Evolutionary conservation across 2,329 filamentous ascomycete species (phyloP).

Genomic region (Talaromyces rugulosus): DNA sequence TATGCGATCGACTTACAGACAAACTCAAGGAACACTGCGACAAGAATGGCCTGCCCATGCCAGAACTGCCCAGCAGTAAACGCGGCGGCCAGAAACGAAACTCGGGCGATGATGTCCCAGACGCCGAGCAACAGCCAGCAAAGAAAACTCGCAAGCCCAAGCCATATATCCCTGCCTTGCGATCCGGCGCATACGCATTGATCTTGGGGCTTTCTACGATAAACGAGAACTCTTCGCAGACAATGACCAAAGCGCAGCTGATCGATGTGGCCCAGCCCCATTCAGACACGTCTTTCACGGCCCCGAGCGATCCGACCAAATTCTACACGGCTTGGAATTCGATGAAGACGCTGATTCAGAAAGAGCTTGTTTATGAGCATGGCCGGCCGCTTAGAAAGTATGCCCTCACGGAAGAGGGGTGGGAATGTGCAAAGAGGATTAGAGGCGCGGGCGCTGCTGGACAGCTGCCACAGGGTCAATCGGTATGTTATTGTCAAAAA

Average conservation of each 20-base stretch:
- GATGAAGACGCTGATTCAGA: constrained; percentile 69
- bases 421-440: constrained; percentile 67
- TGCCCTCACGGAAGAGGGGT: constrained; percentile 69
- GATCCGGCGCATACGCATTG: constrained; percentile 72
- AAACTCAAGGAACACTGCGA: constrained; percentile 54
- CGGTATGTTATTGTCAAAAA: background rate
- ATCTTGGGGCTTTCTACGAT: constrained; percentile 62
- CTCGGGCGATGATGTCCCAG: constrained; percentile 25
- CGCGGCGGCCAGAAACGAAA: constrained; percentile 28
- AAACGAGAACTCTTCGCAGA: constrained; percentile 50
- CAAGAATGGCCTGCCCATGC: constrained; percentile 65
- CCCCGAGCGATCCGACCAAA: constrained; percentile 61
- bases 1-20: constrained; percentile 66
- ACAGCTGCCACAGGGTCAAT: background rate
- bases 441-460: constrained; percentile 37
- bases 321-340: constrained; percentile 80
- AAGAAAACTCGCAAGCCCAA: constrained; percentile 59
- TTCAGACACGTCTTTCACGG: constrained; percentile 69
- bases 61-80: constrained; percentile 49
- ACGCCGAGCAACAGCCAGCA: constrained; percentile 32
- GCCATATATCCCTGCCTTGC: constrained; percentile 65
- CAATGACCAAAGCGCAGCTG: constrained; percentile 64
- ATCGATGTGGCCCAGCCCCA: constrained; percentile 67
- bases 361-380: constrained; percentile 69
- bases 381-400: constrained; percentile 66